Conservation (phyloP, 495 filamentous ascomycete species). For the Hypoxylon subgilvum region DNA sequence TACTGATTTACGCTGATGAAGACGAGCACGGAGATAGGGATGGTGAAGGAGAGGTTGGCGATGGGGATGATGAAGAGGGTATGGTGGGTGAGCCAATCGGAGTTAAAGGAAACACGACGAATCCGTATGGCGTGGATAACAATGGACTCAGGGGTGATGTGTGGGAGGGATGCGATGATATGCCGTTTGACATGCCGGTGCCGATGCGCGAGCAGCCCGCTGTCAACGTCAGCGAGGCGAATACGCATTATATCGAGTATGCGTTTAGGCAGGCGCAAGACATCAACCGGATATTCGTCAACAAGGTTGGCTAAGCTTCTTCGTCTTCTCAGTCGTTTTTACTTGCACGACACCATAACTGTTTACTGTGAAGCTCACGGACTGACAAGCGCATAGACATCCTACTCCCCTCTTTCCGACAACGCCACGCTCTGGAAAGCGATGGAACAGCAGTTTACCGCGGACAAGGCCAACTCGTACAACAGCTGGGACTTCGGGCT, state of each 20-base stretch:
- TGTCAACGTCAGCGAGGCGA: conserved; percentile 34
- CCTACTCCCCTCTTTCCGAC: conserved; percentile 32
- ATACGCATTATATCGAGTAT: conserved; percentile 42
- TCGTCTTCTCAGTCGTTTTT: too few relatives aligned
- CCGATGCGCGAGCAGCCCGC: conserved; percentile 38
- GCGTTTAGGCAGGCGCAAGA: conserved; percentile 43
- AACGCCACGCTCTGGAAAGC: conserved; percentile 43
- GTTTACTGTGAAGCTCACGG: too few relatives aligned
- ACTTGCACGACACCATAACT: too few relatives aligned
- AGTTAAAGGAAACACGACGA: conserved; percentile 34
- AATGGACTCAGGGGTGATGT: conserved; percentile 37
- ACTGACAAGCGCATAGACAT: conserved; percentile 26
- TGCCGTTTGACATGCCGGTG: conserved; percentile 43
- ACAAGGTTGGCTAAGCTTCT: conserved; percentile 30
- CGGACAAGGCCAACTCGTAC: conserved; percentile 35
- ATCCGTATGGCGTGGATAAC: conserved; percentile 41
- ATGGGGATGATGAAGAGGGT: background rate
- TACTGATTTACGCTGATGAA: conserved; percentile 28
- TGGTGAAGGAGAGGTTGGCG: background rate
- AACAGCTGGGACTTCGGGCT: conserved; percentile 44
- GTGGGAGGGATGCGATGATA: conserved; percentile 45
- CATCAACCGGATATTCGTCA: conserved; percentile 45
- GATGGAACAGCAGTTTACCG: conserved; percentile 37
- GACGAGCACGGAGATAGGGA: background rate
- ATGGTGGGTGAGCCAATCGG: conserved; percentile 25